These are phyloP conservation scores for Seiridium cupressi DNA, from an alignment of 2,329 filamentous ascomycete genomes.

Conservation along the genomic window DNA sequence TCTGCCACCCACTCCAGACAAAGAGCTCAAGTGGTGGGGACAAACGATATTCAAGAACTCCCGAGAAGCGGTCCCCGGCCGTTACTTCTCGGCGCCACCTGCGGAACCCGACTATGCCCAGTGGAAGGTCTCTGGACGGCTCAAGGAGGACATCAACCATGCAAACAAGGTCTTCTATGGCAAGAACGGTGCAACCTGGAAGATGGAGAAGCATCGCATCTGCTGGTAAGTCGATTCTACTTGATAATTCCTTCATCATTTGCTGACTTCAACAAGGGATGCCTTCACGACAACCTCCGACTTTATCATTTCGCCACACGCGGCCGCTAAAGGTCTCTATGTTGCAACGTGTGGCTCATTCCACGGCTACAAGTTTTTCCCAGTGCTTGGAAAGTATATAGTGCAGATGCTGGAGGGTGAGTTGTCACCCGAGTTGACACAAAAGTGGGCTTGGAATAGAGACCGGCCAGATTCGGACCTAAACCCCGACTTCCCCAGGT, in stretches of 20 bases:
- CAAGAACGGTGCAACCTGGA: constrained; percentile 51
- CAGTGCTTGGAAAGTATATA: constrained; percentile 61
- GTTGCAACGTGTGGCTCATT: constrained; percentile 65
- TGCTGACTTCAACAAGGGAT: constrained; percentile 46
- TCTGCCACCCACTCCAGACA: constrained; percentile 49
- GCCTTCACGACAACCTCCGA: constrained; percentile 61
- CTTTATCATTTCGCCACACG: constrained; percentile 60
- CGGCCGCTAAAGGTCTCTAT: constrained; percentile 51
- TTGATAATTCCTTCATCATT: background rate
- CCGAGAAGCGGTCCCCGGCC: constrained; percentile 48
- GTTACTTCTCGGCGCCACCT: constrained; percentile 55
- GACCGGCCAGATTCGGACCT: constrained; percentile 50
- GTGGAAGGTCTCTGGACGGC: constrained; percentile 54
- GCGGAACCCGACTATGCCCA: constrained; percentile 55
- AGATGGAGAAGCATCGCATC: constrained; percentile 60
- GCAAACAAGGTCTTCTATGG: constrained; percentile 60
- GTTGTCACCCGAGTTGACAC: constrained; percentile 39
- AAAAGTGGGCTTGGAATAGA: constrained; percentile 59
- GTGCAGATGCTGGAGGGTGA: constrained; percentile 50
- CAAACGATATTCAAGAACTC: constrained; percentile 58
- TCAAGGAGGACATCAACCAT: constrained; percentile 59
- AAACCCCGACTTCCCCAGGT: constrained; percentile 56
- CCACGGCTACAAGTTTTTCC: constrained; percentile 68
- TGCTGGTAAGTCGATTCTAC: constrained; percentile 54
- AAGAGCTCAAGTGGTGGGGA: constrained; percentile 58